Percentiles rank a stretch among this genome's conserved stretches.
phyloP scores from a whole-genome alignment of 2,329 filamentous ascomycete genomes.

The Colletotrichum incanum region DNA sequence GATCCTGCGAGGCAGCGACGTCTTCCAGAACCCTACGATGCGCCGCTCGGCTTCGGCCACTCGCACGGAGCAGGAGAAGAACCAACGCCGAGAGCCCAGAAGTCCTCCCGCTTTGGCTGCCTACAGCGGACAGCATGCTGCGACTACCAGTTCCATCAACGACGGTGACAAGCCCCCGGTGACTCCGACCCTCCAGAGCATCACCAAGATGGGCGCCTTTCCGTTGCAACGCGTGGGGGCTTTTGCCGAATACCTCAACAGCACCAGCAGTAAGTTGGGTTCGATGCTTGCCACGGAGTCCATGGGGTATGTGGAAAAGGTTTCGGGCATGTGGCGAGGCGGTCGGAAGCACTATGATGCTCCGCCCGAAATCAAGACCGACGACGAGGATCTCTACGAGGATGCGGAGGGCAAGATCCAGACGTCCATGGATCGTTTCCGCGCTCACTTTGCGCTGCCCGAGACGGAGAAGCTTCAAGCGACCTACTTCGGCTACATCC shows the following conservation, averaged over 20 bases:
- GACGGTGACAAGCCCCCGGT: slow-evolving; percentile 46
- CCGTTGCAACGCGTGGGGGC: slow-evolving; percentile 87
- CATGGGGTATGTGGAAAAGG: slow-evolving; percentile 96
- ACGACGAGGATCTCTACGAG: slow-evolving; percentile 69
- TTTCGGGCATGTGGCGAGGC: slow-evolving; percentile 97
- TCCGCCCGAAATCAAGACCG: slow-evolving; percentile 64
- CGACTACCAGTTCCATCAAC: slow-evolving; percentile 57
- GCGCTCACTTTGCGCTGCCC: slow-evolving; percentile 91
- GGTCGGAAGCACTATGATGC: slow-evolving; percentile 90
- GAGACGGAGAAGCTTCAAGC: slow-evolving; percentile 86
- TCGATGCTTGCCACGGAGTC: slow-evolving; percentile 88
- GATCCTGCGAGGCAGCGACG: slow-evolving; percentile 88
- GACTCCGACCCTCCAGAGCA: slow-evolving; percentile 66
- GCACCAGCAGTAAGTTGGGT: slow-evolving; percentile 85
- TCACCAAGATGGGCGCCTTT: slow-evolving; percentile 77
- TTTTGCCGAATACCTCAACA: slow-evolving; percentile 86
- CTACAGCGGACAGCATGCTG: slow-evolving; percentile 50
- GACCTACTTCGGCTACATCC: slow-evolving; percentile 93
- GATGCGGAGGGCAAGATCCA: slow-evolving; percentile 77
- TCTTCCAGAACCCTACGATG: slow-evolving; percentile 87
- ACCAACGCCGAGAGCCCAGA: slow-evolving; percentile 26
- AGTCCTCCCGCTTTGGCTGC: slow-evolving; percentile 31
- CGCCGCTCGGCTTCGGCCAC: slow-evolving; percentile 61
- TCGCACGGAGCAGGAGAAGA: slow-evolving; percentile 43
- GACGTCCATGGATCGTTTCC: slow-evolving; percentile 84